phyloP scores from a whole-genome alignment of 768 basidiomycete species.

The Lactarius hengduanensis region DNA sequence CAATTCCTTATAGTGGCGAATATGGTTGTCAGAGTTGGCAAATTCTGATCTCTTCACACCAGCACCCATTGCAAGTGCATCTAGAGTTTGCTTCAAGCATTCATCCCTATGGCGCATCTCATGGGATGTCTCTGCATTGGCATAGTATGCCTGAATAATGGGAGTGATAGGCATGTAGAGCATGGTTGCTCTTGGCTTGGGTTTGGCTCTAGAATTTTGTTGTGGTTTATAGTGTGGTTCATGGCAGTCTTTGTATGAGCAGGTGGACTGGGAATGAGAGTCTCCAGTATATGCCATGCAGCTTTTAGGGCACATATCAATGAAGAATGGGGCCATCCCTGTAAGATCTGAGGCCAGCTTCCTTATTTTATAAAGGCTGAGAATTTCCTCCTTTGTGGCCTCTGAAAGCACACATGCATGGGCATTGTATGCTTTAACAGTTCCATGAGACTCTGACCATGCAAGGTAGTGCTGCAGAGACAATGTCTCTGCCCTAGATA shows the following conservation, averaged over 20 bases:
- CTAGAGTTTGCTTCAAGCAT: not conserved
- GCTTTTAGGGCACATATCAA: not conserved
- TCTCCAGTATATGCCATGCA: slow-evolving; percentile 6
- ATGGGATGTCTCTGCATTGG: slow-evolving; percentile 1
- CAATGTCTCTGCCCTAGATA: too few species aligned
- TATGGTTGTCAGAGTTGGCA: not conserved
- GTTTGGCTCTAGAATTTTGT: not conserved
- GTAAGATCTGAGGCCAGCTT: too few species aligned
- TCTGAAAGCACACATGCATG: too few species aligned
- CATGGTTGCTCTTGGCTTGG: not conserved
- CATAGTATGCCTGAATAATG: slow-evolving; percentile 2
- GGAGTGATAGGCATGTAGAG: not conserved
- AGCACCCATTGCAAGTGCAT: not conserved
- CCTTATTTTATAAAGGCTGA: too few species aligned
- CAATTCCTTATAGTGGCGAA: not conserved
- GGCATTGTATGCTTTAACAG: too few species aligned
- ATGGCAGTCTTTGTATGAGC: not conserved
- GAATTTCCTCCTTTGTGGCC: too few species aligned
- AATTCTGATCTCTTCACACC: slow-evolving; percentile 3
- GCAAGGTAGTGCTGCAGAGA: too few species aligned
- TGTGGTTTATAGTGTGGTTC: not conserved
- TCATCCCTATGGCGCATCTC: not conserved
- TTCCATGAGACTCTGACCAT: too few species aligned
- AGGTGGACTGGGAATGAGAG: not conserved
- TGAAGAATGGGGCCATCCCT: too few species aligned